Evolutionary conservation across 2,329 filamentous ascomycete genomes (phyloP), one percentile per base, ranked within the genome.

Genomic region (Sordariomycetes sp.): DNA sequence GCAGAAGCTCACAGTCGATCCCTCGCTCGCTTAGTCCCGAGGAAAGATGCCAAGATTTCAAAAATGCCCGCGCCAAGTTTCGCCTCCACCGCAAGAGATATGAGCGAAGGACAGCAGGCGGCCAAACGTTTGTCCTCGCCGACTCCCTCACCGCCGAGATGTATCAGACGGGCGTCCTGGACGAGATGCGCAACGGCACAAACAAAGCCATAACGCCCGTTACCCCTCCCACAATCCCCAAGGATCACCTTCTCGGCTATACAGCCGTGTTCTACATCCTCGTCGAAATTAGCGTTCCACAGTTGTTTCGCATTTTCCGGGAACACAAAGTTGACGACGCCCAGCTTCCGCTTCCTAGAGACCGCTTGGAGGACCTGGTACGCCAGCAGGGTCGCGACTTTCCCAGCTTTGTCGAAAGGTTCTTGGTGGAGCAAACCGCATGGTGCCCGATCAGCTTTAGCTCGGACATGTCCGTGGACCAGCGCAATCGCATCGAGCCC

Each of bases 391-490:
- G 14, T 8, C 1, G 8, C 8, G 24, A 24, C 5, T 10, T 18
- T 16, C n/a, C 14, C 10, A 25, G 7, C 10, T 53, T 53, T 10
- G 18, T 18, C 14, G n/a, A 32, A 1, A 2, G 11, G 1, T 62
- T 63, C 53, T 58, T 58, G 48, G 16, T 24, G 12, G 56, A 53
- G 24, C 62, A 63, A 48, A 61, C 56, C 37, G 50, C 35, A 7
- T 64, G 62, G 62, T 64, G 61, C 14, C 58, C 62, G 3, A 59
- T 64, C 34, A 32, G 54, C 12, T 61, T 64, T 20, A 55, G 59
- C 18, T 55, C 58, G 35, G 37, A 46, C 10, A 64, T 64, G 61
- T 51, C 57, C 22, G 22, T 59, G 52, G 51, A 54, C 12, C 60
- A 59, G 22, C 55, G 24, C 46, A 40, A 61, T 22, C 59, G 55